Conservation (phyloP, 257 asterid genomes). For the Ilex aquifolium region DNA sequence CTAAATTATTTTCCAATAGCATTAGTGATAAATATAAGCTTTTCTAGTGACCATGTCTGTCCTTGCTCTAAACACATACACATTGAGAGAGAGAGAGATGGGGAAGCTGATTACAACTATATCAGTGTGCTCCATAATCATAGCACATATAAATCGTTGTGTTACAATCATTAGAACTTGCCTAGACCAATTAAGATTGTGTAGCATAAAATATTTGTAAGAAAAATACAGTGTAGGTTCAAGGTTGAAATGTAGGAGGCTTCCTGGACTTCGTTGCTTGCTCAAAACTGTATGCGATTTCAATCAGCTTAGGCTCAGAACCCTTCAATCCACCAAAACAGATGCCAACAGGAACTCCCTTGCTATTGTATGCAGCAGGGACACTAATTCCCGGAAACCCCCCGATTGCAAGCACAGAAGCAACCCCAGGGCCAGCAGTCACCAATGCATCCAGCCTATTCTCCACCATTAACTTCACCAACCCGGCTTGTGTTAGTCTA, state of each 20-base stretch:
- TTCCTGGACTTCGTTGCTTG: constrained; percentile 52
- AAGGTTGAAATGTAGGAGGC: constrained; percentile 33
- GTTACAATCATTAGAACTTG: too few relatives aligned
- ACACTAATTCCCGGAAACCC: constrained; percentile 60
- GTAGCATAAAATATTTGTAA: too few relatives aligned
- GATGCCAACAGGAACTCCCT: constrained; percentile 62
- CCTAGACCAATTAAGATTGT: too few relatives aligned
- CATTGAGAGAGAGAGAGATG: too few relatives aligned
- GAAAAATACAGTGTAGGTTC: background rate
- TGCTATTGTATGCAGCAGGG: constrained; percentile 53
- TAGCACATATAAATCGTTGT: too few relatives aligned
- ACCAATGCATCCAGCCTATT: constrained; percentile 51
- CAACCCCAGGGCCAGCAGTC: constrained; percentile 32
- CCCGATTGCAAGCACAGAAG: constrained; percentile 51
- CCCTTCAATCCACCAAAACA: constrained; percentile 64
- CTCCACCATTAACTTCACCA: constrained; percentile 47
- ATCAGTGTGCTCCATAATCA: too few relatives aligned
- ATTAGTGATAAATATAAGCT: too few relatives aligned
- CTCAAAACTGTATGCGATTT: constrained; percentile 57
- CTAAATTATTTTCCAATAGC: too few relatives aligned
- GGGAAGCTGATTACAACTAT: too few relatives aligned
- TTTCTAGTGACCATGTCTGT: too few relatives aligned
- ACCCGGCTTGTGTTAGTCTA: constrained; percentile 28
- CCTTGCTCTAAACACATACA: too few relatives aligned
- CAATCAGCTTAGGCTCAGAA: constrained; percentile 48